These are phyloP conservation scores for Capillidium rhysosporum DNA, from an alignment of 371 early-diverging fungal genomes.

Conservation along the genomic window DNA sequence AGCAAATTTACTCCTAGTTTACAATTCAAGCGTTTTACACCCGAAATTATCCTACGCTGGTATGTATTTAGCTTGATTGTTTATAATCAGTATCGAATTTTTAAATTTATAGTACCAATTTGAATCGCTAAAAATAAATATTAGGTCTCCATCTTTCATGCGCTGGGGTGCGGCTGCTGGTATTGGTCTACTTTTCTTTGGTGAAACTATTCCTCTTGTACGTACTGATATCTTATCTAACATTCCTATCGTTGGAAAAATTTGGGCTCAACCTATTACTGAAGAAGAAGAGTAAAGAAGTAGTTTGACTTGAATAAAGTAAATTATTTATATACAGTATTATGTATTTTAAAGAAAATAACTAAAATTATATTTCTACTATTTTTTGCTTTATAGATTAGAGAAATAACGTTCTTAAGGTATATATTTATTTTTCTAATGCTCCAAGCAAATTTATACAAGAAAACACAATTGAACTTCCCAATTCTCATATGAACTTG, in stretches of 20 bases:
- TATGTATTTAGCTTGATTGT: neutral
- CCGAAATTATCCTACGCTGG: constrained; percentile 3
- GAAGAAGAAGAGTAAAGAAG: constrained; percentile 14
- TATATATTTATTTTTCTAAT: too few species aligned
- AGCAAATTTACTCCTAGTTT: neutral
- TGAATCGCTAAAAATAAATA: neutral
- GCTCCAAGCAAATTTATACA: too few species aligned
- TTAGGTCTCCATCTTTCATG: constrained; percentile 22
- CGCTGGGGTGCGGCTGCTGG: constrained; percentile 43
- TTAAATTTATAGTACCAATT: too few species aligned
- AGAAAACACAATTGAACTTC: too few species aligned
- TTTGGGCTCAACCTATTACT: constrained; percentile 27
- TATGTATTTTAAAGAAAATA: too few species aligned
- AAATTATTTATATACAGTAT: too few species aligned
- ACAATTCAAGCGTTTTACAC: neutral
- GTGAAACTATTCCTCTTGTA: constrained; percentile 36
- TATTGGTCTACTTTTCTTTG: constrained; percentile 27
- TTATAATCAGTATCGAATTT: too few species aligned
- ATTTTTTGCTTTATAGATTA: too few species aligned
- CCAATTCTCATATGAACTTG: too few species aligned
- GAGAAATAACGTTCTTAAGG: too few species aligned
- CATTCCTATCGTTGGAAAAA: constrained; percentile 30
- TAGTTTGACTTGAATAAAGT: too few species aligned
- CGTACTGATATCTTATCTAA: constrained; percentile 33
- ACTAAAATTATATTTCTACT: too few species aligned